A percentile compares a stretch with the other conserved stretches of the same genome.
These are phyloP conservation scores for Andrographis paniculata DNA, from an alignment of 305 asterid species.

Conservation along the genomic window DNA sequence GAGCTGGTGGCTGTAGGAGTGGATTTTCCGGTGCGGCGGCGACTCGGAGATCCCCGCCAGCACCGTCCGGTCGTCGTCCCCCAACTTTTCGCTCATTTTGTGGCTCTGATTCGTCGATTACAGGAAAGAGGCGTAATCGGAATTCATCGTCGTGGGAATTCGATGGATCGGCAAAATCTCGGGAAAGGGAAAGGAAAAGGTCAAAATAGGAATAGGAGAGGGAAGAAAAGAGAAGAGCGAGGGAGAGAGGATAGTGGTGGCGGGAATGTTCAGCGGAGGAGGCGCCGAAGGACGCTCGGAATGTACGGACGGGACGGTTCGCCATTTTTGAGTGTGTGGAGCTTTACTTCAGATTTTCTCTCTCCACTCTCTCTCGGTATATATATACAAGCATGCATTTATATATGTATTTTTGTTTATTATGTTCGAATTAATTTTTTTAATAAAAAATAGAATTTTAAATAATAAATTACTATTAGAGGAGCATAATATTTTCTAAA, in stretches of 20 bases:
- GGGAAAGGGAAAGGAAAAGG: conserved; percentile 18
- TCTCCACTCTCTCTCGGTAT: too few relatives aligned
- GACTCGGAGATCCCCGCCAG: conserved; percentile 38
- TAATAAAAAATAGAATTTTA: too few relatives aligned
- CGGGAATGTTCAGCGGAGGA: conserved; percentile 34
- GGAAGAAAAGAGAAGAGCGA: conserved; percentile 16
- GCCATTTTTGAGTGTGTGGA: not conserved
- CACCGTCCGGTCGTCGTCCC: conserved; percentile 48
- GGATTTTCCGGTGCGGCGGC: conserved; percentile 55
- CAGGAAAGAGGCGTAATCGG: too few relatives aligned
- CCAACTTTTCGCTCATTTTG: conserved; percentile 33
- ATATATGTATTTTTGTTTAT: too few relatives aligned
- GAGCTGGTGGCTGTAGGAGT: conserved; percentile 82
- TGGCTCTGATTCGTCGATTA: not conserved
- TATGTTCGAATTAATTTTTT: too few relatives aligned
- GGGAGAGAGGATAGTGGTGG: conserved; percentile 15
- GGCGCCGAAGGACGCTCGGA: conserved; percentile 35
- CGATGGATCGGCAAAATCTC: not conserved
- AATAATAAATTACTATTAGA: too few relatives aligned
- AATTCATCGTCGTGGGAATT: conserved; percentile 2
- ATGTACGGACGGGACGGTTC: conserved; percentile 32
- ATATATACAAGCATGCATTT: too few relatives aligned
- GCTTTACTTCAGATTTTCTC: too few relatives aligned
- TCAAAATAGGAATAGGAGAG: conserved; percentile 18
- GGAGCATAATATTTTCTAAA: too few relatives aligned